Evolutionary conservation across 2,329 filamentous ascomycete species (phyloP).

Genomic region (Fusarium sp.): DNA sequence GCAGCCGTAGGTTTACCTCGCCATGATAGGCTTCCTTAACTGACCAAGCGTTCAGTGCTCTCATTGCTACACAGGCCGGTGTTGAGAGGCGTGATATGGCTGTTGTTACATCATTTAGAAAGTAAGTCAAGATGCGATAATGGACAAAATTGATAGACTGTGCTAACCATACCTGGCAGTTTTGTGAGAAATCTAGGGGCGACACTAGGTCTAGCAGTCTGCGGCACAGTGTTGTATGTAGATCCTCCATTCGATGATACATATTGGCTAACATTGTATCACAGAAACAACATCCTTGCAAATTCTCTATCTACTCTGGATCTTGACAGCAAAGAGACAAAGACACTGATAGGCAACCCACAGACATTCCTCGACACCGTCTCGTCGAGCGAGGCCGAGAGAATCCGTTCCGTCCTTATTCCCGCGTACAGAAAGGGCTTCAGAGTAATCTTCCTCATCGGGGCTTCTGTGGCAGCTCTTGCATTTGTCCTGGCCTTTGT

Average conservation of each 20-base stretch:
- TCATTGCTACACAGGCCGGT: slow-evolving; percentile 66
- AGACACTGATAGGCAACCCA: slow-evolving; percentile 48
- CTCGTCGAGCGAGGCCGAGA: slow-evolving; percentile 42
- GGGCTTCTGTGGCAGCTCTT: slow-evolving; percentile 48
- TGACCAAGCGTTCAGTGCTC: slow-evolving; percentile 42
- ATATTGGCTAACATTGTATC: neutral
- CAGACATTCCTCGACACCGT: slow-evolving; percentile 46
- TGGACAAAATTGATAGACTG: neutral
- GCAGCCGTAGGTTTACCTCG: slow-evolving; percentile 52
- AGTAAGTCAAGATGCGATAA: slow-evolving; percentile 42
- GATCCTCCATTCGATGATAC: rapidly evolving
- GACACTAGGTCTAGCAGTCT: slow-evolving; percentile 53
- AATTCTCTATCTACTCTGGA: slow-evolving; percentile 42
- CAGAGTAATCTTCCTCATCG: slow-evolving; percentile 52
- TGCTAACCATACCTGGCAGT: slow-evolving; percentile 28
- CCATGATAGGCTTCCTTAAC: neutral
- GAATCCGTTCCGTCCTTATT: slow-evolving; percentile 45
- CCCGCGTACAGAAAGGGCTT: slow-evolving; percentile 52
- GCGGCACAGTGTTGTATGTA: slow-evolving; percentile 52
- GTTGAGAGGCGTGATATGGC: slow-evolving; percentile 61
- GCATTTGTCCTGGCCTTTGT: slow-evolving; percentile 52
- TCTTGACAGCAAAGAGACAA: slow-evolving; percentile 33
- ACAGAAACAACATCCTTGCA: slow-evolving; percentile 52
- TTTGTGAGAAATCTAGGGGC: slow-evolving; percentile 54
- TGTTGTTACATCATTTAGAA: slow-evolving; percentile 56